Evolutionary conservation across 768 basidiomycete genomes (phyloP).

Genomic region (Russula vinacea): DNA sequence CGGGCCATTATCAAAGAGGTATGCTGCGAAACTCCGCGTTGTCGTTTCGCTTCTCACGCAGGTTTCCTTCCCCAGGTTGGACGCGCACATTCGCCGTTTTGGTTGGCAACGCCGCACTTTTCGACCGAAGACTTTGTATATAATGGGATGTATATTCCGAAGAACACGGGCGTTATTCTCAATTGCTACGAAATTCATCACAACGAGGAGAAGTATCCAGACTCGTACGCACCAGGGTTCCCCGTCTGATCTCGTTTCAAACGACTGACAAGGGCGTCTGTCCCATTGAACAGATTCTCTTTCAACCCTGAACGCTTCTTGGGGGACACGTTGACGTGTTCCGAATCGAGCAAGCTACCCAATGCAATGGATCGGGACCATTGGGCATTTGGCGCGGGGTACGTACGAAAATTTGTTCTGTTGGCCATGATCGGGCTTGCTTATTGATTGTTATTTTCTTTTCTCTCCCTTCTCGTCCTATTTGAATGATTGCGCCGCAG

Average conservation of each 20-base stretch:
- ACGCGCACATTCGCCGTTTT: constrained; percentile 34
- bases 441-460: background rate
- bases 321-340: constrained; percentile 39
- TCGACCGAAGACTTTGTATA: constrained; percentile 37
- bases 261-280: background rate
- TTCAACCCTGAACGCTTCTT: constrained; percentile 48
- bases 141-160: constrained; percentile 36
- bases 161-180: constrained; percentile 33
- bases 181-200: constrained; percentile 35
- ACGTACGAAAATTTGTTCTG: constrained; percentile 22
- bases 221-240: constrained; percentile 37
- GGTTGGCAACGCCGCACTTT: constrained; percentile 36
- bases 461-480: background rate
- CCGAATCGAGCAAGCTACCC: constrained; percentile 42
- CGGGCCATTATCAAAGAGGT: constrained; percentile 36
- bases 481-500: constrained; percentile 20
- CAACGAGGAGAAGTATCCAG: constrained; percentile 39
- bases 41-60: background rate
- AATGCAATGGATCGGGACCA: constrained; percentile 42
- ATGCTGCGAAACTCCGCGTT: background rate
- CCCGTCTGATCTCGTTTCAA: background rate
- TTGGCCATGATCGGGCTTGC: background rate
- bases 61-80: constrained; percentile 26
- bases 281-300: constrained; percentile 25
- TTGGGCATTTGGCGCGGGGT: constrained; percentile 53